A percentile compares a stretch with the other conserved stretches of the same genome.
These are phyloP conservation scores for Erucastrum elatum DNA, from an alignment of 345 rosid genomes.

Conservation along the genomic window DNA sequence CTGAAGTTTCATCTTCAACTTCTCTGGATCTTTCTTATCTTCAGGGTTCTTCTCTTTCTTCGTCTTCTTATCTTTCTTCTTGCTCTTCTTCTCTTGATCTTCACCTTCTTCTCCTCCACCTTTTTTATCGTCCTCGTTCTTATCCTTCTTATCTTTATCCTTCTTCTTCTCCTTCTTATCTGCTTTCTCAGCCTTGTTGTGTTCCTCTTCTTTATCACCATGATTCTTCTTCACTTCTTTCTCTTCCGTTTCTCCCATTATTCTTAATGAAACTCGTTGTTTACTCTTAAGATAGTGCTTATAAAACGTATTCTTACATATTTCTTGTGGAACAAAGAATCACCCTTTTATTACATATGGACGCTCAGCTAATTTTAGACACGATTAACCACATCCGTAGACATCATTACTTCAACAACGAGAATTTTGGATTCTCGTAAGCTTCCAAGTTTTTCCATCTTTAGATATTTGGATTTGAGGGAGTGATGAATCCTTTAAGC, in stretches of 20 bases:
- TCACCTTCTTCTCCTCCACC: slow-evolving; percentile 48
- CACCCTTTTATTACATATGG: slow-evolving; percentile 22
- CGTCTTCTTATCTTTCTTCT: slow-evolving; percentile 47
- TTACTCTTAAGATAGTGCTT: neutral
- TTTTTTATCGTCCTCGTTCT: slow-evolving; percentile 35
- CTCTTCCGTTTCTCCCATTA: slow-evolving; percentile 44
- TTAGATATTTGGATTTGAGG: slow-evolving; percentile 15
- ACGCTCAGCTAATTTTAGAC: slow-evolving; percentile 9
- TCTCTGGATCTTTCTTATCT: slow-evolving; percentile 66
- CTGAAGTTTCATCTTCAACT: slow-evolving; percentile 59
- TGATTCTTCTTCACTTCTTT: slow-evolving; percentile 39
- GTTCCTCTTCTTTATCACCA: slow-evolving; percentile 37
- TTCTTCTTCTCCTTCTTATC: slow-evolving; percentile 41
- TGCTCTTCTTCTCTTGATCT: slow-evolving; percentile 44
- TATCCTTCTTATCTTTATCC: slow-evolving; percentile 42
- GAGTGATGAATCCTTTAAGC: slow-evolving; percentile 5
- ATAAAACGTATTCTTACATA: neutral
- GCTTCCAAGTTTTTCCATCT: slow-evolving; percentile 14
- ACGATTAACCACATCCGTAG: slow-evolving; percentile 19
- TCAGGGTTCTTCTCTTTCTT: slow-evolving; percentile 66
- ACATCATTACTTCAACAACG: neutral
- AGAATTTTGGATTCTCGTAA: slow-evolving; percentile 24
- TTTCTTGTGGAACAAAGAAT: slow-evolving; percentile 1
- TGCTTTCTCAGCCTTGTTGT: slow-evolving; percentile 30
- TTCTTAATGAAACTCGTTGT: slow-evolving; percentile 17